Conservation (phyloP, 2,329 filamentous ascomycete genomes). For the Pseudomassariella vexata region DNA sequence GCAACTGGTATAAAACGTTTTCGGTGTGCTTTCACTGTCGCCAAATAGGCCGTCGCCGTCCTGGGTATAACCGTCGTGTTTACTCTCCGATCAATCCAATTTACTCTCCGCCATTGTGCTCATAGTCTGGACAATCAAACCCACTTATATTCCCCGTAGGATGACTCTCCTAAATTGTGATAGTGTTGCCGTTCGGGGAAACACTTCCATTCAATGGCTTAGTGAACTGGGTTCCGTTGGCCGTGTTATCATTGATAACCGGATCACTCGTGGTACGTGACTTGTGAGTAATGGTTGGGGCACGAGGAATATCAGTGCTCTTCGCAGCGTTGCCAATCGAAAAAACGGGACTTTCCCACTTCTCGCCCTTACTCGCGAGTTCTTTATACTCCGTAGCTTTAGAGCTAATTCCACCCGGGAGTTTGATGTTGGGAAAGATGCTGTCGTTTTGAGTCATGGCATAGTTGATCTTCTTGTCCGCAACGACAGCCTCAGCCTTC, state of each 20-base stretch:
- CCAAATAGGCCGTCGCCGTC: too few relatives aligned
- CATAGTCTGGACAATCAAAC: too few relatives aligned
- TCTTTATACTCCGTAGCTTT: slow-evolving; percentile 95
- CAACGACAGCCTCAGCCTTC: slow-evolving; percentile 57
- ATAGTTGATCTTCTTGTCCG: slow-evolving; percentile 73
- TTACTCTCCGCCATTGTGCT: too few relatives aligned
- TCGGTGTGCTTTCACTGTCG: too few relatives aligned
- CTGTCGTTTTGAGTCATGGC: slow-evolving; percentile 84
- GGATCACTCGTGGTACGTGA: slow-evolving; percentile 18
- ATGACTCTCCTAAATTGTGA: slow-evolving; percentile 2
- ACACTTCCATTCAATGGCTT: slow-evolving; percentile 2
- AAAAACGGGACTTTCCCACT: slow-evolving; percentile 94
- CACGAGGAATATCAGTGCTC: slow-evolving; percentile 64
- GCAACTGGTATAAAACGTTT: too few relatives aligned
- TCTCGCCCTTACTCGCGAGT: slow-evolving; percentile 81
- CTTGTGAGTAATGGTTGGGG: slow-evolving; percentile 46
- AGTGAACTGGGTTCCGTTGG: slow-evolving; percentile 1
- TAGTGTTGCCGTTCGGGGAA: slow-evolving; percentile 1
- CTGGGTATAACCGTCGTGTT: too few relatives aligned
- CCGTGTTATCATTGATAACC: neutral
- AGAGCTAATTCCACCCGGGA: slow-evolving; percentile 83
- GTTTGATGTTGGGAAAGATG: slow-evolving; percentile 77
- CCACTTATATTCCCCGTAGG: too few relatives aligned
- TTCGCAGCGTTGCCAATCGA: slow-evolving; percentile 72
- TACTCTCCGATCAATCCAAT: too few relatives aligned